Evolutionary conservation across 2,329 filamentous ascomycete genomes (phyloP).

Genomic region (Mycosphaerella arachidis): DNA sequence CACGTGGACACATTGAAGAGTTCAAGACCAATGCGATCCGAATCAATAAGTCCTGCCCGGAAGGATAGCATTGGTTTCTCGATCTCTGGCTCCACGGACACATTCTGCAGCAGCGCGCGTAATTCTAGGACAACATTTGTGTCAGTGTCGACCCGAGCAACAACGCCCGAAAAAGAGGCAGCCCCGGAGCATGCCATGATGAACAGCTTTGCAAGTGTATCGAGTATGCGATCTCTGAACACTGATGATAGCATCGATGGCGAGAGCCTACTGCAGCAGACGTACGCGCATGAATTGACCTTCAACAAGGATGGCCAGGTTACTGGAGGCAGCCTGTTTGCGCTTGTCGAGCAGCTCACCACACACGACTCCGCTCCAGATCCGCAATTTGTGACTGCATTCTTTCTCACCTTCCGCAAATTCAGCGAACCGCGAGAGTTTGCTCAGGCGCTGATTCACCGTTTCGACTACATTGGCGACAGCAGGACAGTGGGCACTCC

Average conservation of each 20-base stretch:
- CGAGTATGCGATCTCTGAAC: constrained; percentile 59
- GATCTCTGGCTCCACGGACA: constrained; percentile 72
- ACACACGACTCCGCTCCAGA: constrained; percentile 91
- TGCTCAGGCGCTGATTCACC: constrained; percentile 76
- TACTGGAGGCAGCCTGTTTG: constrained; percentile 84
- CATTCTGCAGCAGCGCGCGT: constrained; percentile 65
- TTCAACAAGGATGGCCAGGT: constrained; percentile 93
- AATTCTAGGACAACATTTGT: constrained; percentile 76
- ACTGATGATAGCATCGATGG: constrained; percentile 73
- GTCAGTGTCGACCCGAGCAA: constrained; percentile 82
- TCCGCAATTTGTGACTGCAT: constrained; percentile 84
- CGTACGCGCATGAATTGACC: constrained; percentile 84
- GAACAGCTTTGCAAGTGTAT: constrained; percentile 61
- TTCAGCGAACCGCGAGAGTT: constrained; percentile 80
- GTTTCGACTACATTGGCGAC: constrained; percentile 87
- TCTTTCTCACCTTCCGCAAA: constrained; percentile 91
- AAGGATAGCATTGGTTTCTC: constrained; percentile 70
- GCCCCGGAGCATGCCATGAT: constrained; percentile 50
- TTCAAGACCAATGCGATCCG: constrained; percentile 8
- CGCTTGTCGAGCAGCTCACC: constrained; percentile 89
- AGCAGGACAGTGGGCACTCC: constrained; percentile 69
- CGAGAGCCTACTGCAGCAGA: constrained; percentile 81
- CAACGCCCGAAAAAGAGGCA: constrained; percentile 67
- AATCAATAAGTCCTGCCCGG: constrained; percentile 28
- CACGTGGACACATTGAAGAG: constrained; percentile 15